Evolutionary conservation across 768 basidiomycete species (phyloP).

Genomic region (Cystobasidium tubakii): DNA sequence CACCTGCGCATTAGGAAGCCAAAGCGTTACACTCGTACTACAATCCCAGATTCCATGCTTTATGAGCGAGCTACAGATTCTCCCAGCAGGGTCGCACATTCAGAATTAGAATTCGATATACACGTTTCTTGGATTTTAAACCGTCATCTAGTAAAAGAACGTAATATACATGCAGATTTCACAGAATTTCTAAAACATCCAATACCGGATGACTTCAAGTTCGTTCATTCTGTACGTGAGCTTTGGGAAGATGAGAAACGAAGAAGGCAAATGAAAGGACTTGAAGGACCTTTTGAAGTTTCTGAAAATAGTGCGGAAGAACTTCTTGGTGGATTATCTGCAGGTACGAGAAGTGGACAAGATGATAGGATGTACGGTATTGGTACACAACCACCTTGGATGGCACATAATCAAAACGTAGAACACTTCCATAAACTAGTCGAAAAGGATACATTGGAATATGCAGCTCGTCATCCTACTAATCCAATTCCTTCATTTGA

Average conservation of each 20-base stretch:
- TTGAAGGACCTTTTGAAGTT: constrained; percentile 46
- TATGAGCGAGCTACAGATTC: constrained; percentile 43
- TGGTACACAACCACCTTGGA: constrained; percentile 60
- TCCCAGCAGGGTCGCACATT: constrained; percentile 48
- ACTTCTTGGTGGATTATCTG: constrained; percentile 22
- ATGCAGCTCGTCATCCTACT: constrained; percentile 45
- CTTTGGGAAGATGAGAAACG: constrained; percentile 94
- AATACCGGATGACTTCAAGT: constrained; percentile 59
- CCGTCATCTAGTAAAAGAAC: constrained; percentile 60
- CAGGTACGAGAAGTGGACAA: not conserved
- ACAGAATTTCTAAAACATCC: constrained; percentile 57
- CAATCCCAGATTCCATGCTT: constrained; percentile 45
- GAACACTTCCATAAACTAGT: constrained; percentile 64
- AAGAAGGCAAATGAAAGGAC: constrained; percentile 53
- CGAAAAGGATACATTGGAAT: constrained; percentile 52
- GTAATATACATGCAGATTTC: constrained; percentile 64
- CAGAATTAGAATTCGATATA: constrained; percentile 71
- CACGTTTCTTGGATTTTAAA: constrained; percentile 79
- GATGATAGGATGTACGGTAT: constrained; percentile 52
- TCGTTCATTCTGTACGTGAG: constrained; percentile 82
- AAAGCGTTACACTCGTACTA: constrained; percentile 43
- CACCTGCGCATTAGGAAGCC: not conserved
- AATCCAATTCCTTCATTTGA: constrained; percentile 44
- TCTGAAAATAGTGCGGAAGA: constrained; percentile 41
- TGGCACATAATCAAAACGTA: constrained; percentile 69